Percentiles rank a stretch among this genome's conserved stretches.
Conservation (phyloP, 306 rosid genomes). For the Styphnolobium japonicum region DNA sequence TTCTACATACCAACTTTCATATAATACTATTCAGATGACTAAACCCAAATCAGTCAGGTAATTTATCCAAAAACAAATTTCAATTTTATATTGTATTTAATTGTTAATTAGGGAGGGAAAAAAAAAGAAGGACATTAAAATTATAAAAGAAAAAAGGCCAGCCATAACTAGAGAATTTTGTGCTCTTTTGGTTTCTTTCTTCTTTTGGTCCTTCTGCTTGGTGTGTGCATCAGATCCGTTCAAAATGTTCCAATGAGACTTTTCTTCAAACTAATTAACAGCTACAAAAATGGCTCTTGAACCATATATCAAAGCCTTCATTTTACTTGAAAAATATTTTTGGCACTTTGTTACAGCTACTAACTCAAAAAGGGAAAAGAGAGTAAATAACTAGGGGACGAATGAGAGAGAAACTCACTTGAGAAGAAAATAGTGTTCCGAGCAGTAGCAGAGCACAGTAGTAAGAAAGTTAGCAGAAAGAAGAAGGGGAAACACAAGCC, state of each 20-base stretch:
- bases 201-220: neutral
- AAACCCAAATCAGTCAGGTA: neutral
- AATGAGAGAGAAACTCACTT: conserved; percentile 24
- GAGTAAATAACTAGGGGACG: neutral
- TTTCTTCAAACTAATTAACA: neutral
- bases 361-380: neutral
- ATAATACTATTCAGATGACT: neutral
- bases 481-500: conserved; percentile 13
- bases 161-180: neutral
- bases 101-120: neutral
- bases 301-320: neutral
- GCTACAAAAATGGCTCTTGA: neutral
- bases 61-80: neutral
- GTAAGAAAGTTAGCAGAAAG: conserved; percentile 12
- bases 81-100: neutral
- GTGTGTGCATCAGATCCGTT: neutral
- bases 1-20: neutral
- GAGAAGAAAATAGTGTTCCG: conserved; percentile 25
- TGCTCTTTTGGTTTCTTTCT: neutral
- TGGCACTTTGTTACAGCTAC: neutral
- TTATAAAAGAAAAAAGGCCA: neutral
- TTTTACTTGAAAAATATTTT: neutral
- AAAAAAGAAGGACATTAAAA: neutral
- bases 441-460: conserved; percentile 30
- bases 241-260: neutral